phyloP scores from a whole-genome alignment of 169 alveolate species.

The Plasmodium vivax region DNA sequence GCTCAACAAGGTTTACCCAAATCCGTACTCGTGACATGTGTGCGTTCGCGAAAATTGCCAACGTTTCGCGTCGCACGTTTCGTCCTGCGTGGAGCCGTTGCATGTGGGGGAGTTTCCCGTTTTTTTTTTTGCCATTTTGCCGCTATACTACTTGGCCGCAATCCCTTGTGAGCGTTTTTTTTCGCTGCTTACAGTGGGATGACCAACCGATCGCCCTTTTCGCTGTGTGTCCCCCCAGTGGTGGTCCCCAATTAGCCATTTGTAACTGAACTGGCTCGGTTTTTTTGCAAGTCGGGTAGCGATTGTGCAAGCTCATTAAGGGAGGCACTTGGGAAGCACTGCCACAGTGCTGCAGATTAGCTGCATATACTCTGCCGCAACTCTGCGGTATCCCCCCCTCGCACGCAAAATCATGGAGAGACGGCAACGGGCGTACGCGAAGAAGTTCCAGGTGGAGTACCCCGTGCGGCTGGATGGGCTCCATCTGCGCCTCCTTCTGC shows the following conservation, averaged over 20 bases:
- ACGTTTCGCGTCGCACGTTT: background rate
- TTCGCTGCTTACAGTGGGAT: background rate
- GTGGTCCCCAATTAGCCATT: background rate
- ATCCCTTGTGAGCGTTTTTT: background rate
- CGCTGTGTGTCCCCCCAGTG: background rate
- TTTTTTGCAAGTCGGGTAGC: background rate
- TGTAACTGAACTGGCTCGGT: background rate
- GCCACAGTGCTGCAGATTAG: background rate
- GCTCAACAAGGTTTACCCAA: slow-evolving; percentile 82
- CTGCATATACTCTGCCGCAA: too few species aligned
- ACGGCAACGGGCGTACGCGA: background rate
- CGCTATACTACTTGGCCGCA: background rate
- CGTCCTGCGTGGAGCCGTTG: background rate
- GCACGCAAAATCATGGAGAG: slow-evolving; percentile 16
- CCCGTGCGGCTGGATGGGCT: slow-evolving; percentile 25
- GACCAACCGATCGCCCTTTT: background rate
- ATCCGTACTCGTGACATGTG: slow-evolving; percentile 46
- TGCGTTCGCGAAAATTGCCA: background rate
- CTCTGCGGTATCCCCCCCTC: background rate
- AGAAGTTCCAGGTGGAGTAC: slow-evolving; percentile 10
- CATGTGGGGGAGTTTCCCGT: background rate
- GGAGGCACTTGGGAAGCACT: background rate
- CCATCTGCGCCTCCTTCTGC: background rate
- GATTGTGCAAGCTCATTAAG: background rate
- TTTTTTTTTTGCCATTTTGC: background rate